These are phyloP conservation scores for Stephania yunnanensis DNA, from an alignment of 164 flowering plant genomes.

Conservation along the genomic window DNA sequence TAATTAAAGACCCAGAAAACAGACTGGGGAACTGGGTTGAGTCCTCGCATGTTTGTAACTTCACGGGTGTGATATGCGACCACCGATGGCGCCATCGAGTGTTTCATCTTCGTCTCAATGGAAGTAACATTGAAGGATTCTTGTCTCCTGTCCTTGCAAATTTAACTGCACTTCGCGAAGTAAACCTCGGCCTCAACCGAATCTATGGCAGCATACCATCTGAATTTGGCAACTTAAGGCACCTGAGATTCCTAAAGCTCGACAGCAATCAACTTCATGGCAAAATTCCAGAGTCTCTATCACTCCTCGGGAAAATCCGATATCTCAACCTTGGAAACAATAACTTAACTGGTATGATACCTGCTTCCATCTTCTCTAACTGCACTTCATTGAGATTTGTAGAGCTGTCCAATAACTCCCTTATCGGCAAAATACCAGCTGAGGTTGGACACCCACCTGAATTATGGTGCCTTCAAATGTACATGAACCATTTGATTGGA, in stretches of 20 bases:
- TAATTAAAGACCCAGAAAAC: slow-evolving; percentile 29
- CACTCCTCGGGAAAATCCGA: background rate
- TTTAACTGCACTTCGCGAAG: background rate
- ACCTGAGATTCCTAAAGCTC: background rate
- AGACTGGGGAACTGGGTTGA: slow-evolving; percentile 37
- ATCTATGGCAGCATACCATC: slow-evolving; percentile 5
- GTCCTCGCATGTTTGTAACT: slow-evolving; percentile 15
- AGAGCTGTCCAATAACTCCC: slow-evolving; percentile 9
- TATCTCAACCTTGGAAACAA: slow-evolving; percentile 5
- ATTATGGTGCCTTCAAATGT: slow-evolving; percentile 3
- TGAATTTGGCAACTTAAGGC: background rate
- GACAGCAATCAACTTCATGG: background rate
- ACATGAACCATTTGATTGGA: slow-evolving; percentile 4
- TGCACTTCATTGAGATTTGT: slow-evolving; percentile 1
- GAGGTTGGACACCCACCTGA: slow-evolving; percentile 4
- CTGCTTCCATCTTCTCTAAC: slow-evolving; percentile 7
- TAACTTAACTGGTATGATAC: background rate
- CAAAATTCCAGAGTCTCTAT: slow-evolving; percentile 7
- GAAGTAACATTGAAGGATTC: slow-evolving; percentile 1
- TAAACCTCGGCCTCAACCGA: background rate
- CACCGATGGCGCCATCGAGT: background rate
- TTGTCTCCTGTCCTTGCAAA: slow-evolving; percentile 4
- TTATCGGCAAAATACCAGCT: background rate
- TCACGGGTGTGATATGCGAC: slow-evolving; percentile 33
- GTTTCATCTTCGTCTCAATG: slow-evolving; percentile 5